Evolutionary conservation across 352 stramenopile genomes (phyloP), one percentile per base, ranked within the genome.

Genomic region (Globisporangium heterothallicum): DNA sequence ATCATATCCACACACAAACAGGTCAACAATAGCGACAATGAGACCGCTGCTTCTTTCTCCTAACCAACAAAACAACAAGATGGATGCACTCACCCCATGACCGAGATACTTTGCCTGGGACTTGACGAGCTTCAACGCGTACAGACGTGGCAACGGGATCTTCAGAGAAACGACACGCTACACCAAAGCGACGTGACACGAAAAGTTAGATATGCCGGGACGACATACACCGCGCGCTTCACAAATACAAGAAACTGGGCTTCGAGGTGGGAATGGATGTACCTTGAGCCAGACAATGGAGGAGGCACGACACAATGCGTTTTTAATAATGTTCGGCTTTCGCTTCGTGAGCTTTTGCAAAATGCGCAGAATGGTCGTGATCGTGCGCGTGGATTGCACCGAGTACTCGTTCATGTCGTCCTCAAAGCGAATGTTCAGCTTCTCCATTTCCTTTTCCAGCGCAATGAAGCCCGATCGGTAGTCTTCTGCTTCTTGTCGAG

Each of bases 301-400:
- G 18, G 78, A 76, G 13, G 70, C 58, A 44, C 82, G 77, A 46
- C 78, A 90, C 0, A 92, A 67, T 21, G 70, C 74, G 52, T 88
- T 86, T 56, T 88, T 89, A 52, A 92, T 92, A 16, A 92, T 74
- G 49, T 86, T 90, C 9, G 82, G 78, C 53, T 90, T 90, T n/a
- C 77, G 61, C 63, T 92, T 92, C 10, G 78, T 92, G 58, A 92
- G 64, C 41, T 89, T 89, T 51, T 92, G 82, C 29, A 92, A 49
- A 53, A 92, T 82, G 4, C 82, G 72, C 12, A 92, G 62, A 30
- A 88, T 86, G 35, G 66, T 88, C 26, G 77, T 89, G 55, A 92
- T 72, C n/a, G 63, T 88, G 49, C 82, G 68, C 22, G 77, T 86
- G 26, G 67, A 70, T 51, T 86, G 73, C 8, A 88, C 68, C 5